Conservation (phyloP, 192 early-diverging fungal species). For the Coemansia aciculifera region DNA sequence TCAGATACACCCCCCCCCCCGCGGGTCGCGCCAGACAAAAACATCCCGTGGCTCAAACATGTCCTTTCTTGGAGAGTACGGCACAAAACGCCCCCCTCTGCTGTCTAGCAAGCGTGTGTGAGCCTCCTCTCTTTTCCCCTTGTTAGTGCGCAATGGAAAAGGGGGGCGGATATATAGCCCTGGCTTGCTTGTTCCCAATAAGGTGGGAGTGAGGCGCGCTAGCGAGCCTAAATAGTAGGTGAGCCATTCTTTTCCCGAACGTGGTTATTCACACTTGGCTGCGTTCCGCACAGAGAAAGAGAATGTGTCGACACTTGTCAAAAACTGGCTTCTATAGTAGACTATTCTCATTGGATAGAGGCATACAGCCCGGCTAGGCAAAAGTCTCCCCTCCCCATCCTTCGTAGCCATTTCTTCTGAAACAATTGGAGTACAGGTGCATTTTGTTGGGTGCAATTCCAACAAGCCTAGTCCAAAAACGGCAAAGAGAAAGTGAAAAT, state of each 20-base stretch:
- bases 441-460: not conserved
- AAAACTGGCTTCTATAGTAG: not conserved
- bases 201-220: conserved; percentile 1
- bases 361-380: not conserved
- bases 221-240: conserved; percentile 6
- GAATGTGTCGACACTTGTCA: not conserved
- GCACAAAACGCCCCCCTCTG: conserved; percentile 4
- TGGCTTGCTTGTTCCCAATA: not conserved
- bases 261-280: not conserved
- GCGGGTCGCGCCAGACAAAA: not conserved
- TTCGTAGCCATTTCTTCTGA: not conserved
- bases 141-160: not conserved
- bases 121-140: not conserved
- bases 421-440: not conserved
- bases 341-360: not conserved
- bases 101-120: not conserved
- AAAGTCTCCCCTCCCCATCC: not conserved
- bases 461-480: not conserved
- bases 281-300: not conserved
- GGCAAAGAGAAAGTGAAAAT: not conserved
- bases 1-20: not conserved
- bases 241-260: not conserved
- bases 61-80: conserved; percentile 2
- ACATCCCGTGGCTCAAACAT: conserved; percentile 8
- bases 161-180: conserved; percentile 3